These are phyloP conservation scores for Polyplosphaeria fusca DNA, from an alignment of 495 filamentous ascomycete species.

Conservation along the genomic window DNA sequence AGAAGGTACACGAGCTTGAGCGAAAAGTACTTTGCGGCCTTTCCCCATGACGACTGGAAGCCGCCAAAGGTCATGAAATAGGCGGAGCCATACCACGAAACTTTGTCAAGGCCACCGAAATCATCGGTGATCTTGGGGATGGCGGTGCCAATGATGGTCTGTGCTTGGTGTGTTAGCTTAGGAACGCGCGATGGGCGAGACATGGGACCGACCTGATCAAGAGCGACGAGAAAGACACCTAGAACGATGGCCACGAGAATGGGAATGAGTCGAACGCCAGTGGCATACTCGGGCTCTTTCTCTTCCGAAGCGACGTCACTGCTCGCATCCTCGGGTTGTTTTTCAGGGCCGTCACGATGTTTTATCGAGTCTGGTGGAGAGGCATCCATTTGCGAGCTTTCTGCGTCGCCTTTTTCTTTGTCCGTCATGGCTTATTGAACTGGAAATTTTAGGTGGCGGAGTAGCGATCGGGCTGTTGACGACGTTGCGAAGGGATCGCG, in stretches of 20 bases:
- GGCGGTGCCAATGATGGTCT: constrained; percentile 29
- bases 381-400: too few species aligned
- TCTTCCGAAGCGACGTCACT: too few species aligned
- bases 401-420: too few species aligned
- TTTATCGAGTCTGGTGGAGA: too few species aligned
- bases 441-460: too few species aligned
- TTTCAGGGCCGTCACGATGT: too few species aligned
- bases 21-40: constrained; percentile 74
- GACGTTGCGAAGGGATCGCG: too few species aligned
- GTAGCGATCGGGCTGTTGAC: too few species aligned
- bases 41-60: constrained; percentile 70
- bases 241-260: not conserved
- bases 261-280: not conserved
- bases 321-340: too few species aligned
- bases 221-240: not conserved
- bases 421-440: too few species aligned
- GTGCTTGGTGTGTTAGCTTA: not conserved
- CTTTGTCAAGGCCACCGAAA: constrained; percentile 22
- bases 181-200: not conserved
- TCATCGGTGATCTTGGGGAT: constrained; percentile 32
- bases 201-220: not conserved
- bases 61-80: constrained; percentile 42
- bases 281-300: not conserved
- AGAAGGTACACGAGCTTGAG: constrained; percentile 64
- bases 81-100: constrained; percentile 28